Evolutionary conservation across 2,329 filamentous ascomycete species (phyloP).

Genomic region (Trichophyton simii): DNA sequence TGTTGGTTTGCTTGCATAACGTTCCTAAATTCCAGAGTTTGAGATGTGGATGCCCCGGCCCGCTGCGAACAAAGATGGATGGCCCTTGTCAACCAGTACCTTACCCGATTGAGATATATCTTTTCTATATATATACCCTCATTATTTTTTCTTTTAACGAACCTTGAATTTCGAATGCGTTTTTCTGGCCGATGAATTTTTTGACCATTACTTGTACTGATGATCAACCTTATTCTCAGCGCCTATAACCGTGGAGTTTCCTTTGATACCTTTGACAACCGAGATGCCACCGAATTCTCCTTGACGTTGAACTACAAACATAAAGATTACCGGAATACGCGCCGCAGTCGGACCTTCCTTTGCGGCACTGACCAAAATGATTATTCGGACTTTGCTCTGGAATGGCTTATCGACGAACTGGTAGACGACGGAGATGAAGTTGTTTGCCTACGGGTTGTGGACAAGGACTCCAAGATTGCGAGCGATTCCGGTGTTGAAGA

Average conservation of each 20-base stretch:
- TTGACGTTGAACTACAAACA: constrained; percentile 78
- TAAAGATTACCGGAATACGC: constrained; percentile 67
- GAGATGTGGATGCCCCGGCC: background rate
- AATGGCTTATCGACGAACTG: constrained; percentile 84
- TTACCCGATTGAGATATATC: background rate
- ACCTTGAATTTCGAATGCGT: background rate
- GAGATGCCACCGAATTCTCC: constrained; percentile 56
- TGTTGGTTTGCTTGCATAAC: background rate
- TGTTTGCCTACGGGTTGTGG: constrained; percentile 76
- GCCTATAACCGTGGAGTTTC: constrained; percentile 56
- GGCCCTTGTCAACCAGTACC: background rate
- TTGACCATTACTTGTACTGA: constrained; percentile 3
- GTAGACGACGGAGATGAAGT: constrained; percentile 91
- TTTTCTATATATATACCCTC: background rate
- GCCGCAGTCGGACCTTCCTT: constrained; percentile 75
- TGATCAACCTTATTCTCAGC: constrained; percentile 24
- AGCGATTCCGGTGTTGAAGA: constrained; percentile 49
- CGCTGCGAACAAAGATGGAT: background rate
- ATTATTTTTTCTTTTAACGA: background rate
- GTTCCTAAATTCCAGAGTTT: background rate
- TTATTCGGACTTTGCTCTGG: constrained; percentile 82
- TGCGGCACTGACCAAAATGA: constrained; percentile 83
- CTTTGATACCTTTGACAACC: constrained; percentile 61
- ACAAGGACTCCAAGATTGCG: constrained; percentile 63
- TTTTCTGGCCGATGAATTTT: constrained; percentile 2